Conservation (phyloP, 305 asterid species). For the Andrographis paniculata region DNA sequence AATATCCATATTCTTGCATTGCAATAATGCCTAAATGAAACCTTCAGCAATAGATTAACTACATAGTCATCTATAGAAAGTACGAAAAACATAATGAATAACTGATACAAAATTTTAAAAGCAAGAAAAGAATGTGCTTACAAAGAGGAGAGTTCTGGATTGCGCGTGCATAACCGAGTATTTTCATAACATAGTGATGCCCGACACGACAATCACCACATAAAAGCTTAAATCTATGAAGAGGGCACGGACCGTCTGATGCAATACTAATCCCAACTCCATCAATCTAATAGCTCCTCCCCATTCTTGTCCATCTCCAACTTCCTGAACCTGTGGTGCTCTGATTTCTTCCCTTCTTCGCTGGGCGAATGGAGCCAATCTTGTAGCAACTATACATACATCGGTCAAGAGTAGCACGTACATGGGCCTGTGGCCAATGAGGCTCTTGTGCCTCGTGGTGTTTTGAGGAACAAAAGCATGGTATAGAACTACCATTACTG, state of each 20-base stretch:
- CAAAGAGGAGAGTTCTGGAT: background rate
- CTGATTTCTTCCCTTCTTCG: conserved; percentile 17
- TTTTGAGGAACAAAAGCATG: conserved; percentile 36
- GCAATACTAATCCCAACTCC: conserved; percentile 56
- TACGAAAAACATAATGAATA: background rate
- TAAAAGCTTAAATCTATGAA: conserved; percentile 76
- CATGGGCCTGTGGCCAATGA: conserved; percentile 60
- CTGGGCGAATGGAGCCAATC: conserved; percentile 23
- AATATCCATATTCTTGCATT: too few species aligned
- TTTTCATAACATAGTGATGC: conserved; percentile 41
- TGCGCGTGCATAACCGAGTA: background rate
- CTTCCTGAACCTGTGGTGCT: conserved; percentile 5
- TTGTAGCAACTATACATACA: conserved; percentile 38
- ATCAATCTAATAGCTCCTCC: conserved; percentile 47
- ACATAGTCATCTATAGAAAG: background rate
- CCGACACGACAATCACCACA: conserved; percentile 51
- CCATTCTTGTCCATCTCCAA: conserved; percentile 22
- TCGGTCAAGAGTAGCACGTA: conserved; percentile 50
- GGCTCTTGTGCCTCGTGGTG: conserved; percentile 42
- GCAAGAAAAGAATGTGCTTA: conserved; percentile 10
- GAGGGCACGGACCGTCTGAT: conserved; percentile 48
- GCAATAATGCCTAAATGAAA: too few species aligned
- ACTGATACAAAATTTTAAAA: background rate
- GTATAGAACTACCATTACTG: conserved; percentile 46
- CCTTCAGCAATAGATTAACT: too few species aligned